Percentiles rank a stretch among this genome's conserved stretches.
phyloP scores from a whole-genome alignment of 1,284 basidiomycete genomes.

The Boletus semigastroideus region DNA sequence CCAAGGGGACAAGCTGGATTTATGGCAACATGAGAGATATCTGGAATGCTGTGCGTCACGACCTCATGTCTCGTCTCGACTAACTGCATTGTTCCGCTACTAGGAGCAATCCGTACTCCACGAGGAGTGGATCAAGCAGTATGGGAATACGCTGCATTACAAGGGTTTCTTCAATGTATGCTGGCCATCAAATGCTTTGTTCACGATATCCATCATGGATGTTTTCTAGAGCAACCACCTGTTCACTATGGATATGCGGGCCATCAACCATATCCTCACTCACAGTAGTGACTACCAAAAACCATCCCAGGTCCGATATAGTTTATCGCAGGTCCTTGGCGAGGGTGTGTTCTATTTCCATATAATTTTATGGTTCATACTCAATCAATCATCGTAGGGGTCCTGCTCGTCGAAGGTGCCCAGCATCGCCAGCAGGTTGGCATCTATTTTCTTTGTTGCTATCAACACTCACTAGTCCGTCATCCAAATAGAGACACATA shows the following conservation, averaged over 20 bases:
- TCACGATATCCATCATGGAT: neutral
- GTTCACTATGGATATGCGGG: conserved; percentile 36
- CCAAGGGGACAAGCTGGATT: conserved; percentile 46
- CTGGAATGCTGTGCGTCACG: conserved; percentile 36
- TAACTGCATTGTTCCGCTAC: neutral
- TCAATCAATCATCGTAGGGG: conserved; percentile 7
- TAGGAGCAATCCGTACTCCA: conserved; percentile 36
- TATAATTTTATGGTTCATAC: no score
- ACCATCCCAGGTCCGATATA: conserved; percentile 23
- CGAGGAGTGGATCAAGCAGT: conserved; percentile 52
- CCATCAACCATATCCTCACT: conserved; percentile 40
- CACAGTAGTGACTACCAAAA: conserved; percentile 39
- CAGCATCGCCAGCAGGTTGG: conserved; percentile 31
- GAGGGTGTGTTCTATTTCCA: conserved; percentile 18
- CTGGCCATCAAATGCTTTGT: neutral
- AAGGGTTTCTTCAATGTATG: neutral
- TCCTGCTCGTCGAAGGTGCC: conserved; percentile 24
- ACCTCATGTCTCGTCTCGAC: neutral
- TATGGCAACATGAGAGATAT: conserved; percentile 55
- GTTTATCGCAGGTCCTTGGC: conserved; percentile 30
- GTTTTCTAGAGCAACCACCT: conserved; percentile 18
- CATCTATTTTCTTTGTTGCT: neutral
- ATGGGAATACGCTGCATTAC: conserved; percentile 46
- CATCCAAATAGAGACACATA: conserved; percentile 21
- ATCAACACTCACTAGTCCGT: neutral